Evolutionary conservation across 768 basidiomycete genomes (phyloP).

Genomic region (Phaeotremella fagi): DNA sequence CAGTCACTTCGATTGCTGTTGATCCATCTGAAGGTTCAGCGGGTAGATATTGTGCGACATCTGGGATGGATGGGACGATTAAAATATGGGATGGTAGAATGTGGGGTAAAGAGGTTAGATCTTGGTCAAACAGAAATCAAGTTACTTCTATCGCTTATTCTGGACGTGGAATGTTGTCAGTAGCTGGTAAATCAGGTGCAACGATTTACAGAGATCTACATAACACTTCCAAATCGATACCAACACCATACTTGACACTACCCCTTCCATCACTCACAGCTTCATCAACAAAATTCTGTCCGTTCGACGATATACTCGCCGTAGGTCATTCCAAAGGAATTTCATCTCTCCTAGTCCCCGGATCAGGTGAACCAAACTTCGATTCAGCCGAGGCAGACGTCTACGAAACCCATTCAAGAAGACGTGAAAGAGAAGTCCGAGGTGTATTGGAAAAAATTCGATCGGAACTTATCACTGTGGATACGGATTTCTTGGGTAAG

Average conservation of each 20-base stretch:
- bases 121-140: conserved; percentile 58
- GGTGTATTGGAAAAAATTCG: conserved; percentile 88
- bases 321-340: conserved; percentile 58
- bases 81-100: conserved; percentile 97
- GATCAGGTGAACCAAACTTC: conserved; percentile 89
- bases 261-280: conserved; percentile 75
- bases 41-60: conserved; percentile 85
- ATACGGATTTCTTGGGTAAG: conserved; percentile 49
- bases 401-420: conserved; percentile 73
- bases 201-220: conserved; percentile 67
- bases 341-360: conserved; percentile 82
- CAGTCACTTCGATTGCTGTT: conserved; percentile 71
- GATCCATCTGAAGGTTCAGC: conserved; percentile 67
- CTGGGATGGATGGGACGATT: conserved; percentile 78
- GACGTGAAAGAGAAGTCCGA: conserved; percentile 87
- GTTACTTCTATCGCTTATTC: conserved; percentile 77
- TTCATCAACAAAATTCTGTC: conserved; percentile 72
- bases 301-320: conserved; percentile 48
- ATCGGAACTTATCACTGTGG: conserved; percentile 79
- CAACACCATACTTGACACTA: conserved; percentile 78
- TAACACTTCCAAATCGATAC: conserved; percentile 51
- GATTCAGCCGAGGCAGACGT: conserved; percentile 92
- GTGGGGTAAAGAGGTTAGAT: conserved; percentile 83
- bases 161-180: conserved; percentile 72
- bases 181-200: conserved; percentile 75